These are phyloP conservation scores for Penicillium sclerotiorum DNA, from an alignment of 2,329 filamentous ascomycete genomes.

Conservation along the genomic window DNA sequence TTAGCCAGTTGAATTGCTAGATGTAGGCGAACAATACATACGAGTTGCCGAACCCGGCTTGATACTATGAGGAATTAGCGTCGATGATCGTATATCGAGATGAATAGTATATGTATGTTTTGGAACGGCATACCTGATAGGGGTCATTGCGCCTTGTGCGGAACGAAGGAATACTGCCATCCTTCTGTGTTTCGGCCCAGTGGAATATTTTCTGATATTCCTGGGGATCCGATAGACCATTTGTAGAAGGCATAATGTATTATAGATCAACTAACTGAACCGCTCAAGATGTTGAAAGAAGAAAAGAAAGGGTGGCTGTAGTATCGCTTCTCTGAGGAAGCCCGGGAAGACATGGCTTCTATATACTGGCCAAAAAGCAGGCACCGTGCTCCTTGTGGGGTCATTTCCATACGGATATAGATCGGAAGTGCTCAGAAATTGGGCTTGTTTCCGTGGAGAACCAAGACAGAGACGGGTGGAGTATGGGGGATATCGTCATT, in stretches of 20 bases:
- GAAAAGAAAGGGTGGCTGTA: background rate
- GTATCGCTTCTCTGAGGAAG: too few species aligned
- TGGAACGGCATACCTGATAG: constrained; percentile 44
- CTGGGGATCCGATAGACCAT: constrained; percentile 28
- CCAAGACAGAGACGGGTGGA: background rate
- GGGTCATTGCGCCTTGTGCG: constrained; percentile 57
- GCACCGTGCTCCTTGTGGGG: constrained; percentile 10
- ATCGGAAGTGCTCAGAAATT: background rate
- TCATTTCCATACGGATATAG: background rate
- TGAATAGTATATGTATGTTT: constrained; percentile 21
- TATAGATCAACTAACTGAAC: background rate
- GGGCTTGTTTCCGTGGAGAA: background rate
- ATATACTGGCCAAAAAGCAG: constrained; percentile 7
- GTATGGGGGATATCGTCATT: background rate
- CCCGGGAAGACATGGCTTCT: background rate
- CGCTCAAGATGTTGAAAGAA: background rate
- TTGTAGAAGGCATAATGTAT: constrained; percentile 29
- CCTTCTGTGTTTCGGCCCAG: constrained; percentile 64
- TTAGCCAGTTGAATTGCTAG: constrained; percentile 31
- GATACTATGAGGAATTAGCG: constrained; percentile 45
- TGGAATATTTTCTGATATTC: constrained; percentile 58
- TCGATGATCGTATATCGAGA: too few species aligned
- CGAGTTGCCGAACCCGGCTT: constrained; percentile 59
- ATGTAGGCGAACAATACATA: constrained; percentile 28
- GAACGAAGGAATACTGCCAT: constrained; percentile 59